Percentiles rank a stretch among this genome's conserved stretches.
Conservation (phyloP, 2,329 filamentous ascomycete genomes). For the Rhynchosporium agropyri region DNA sequence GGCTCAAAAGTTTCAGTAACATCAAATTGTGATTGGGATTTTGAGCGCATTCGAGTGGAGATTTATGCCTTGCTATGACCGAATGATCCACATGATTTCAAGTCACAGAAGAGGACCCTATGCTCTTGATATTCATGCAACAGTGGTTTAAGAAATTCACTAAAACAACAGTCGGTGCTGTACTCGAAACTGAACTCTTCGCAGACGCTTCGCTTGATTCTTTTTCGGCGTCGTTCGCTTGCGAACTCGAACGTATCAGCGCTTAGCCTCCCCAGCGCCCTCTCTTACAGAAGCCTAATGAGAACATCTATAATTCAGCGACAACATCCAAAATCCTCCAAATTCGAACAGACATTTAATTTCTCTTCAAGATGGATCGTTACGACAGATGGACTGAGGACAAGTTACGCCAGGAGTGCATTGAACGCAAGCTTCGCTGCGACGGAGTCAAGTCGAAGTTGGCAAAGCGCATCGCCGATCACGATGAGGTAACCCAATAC, state of each 20-base stretch:
- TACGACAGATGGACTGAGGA: constrained; percentile 9
- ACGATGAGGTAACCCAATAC: neutral
- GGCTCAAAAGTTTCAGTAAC: too few species aligned
- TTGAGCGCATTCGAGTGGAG: too few species aligned
- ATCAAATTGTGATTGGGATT: too few species aligned
- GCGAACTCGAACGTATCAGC: neutral
- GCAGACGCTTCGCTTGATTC: neutral
- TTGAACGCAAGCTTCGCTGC: neutral
- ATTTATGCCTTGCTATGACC: too few species aligned
- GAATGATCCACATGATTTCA: too few species aligned
- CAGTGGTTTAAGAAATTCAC: too few species aligned
- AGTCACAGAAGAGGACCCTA: too few species aligned
- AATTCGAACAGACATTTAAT: neutral
- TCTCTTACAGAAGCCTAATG: neutral
- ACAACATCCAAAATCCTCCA: neutral
- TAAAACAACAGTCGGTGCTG: too few species aligned
- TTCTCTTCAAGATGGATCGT: constrained; percentile 2
- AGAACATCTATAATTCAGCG: neutral
- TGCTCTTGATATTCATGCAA: too few species aligned
- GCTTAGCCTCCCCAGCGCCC: neutral
- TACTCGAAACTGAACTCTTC: too few species aligned
- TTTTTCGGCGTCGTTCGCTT: neutral
- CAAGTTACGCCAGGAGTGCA: neutral
- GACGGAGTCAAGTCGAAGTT: neutral
- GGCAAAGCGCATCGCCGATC: neutral